Conservation (phyloP, 2,329 filamentous ascomycete species). For the Calycina herbarum region DNA sequence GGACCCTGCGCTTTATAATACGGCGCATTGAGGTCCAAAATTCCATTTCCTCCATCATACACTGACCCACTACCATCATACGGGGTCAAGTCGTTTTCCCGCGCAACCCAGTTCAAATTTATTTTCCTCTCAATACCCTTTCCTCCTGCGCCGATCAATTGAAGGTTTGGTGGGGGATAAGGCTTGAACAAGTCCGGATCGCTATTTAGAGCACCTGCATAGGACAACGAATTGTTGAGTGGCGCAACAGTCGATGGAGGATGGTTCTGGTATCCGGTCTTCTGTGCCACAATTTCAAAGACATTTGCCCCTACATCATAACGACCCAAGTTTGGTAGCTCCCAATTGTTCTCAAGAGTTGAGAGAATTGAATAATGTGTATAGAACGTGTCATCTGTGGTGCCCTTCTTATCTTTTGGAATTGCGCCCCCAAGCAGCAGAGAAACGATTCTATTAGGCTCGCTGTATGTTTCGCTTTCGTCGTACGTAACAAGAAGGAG, state of each 20-base stretch:
- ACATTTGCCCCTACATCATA: slow-evolving; percentile 45
- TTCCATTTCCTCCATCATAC: slow-evolving; percentile 43
- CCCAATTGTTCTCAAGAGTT: slow-evolving; percentile 46
- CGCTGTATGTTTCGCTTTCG: slow-evolving; percentile 53
- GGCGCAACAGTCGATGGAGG: slow-evolving; percentile 37
- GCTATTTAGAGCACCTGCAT: slow-evolving; percentile 43
- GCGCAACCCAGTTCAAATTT: slow-evolving; percentile 10
- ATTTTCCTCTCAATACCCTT: slow-evolving; percentile 41
- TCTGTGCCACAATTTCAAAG: slow-evolving; percentile 34
- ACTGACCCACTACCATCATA: slow-evolving; percentile 48
- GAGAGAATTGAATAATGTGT: slow-evolving; percentile 47
- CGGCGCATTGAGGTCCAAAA: slow-evolving; percentile 38
- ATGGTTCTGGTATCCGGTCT: slow-evolving; percentile 35
- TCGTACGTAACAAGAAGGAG: slow-evolving; percentile 60
- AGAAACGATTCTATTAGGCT: slow-evolving; percentile 54
- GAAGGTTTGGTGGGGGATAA: slow-evolving; percentile 45
- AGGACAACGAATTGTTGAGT: slow-evolving; percentile 48
- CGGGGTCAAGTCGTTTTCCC: slow-evolving; percentile 38
- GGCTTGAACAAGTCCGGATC: slow-evolving; percentile 36
- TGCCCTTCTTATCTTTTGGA: slow-evolving; percentile 47
- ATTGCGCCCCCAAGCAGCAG: slow-evolving; percentile 57
- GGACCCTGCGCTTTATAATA: slow-evolving; percentile 41
- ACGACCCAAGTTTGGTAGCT: slow-evolving; percentile 43
- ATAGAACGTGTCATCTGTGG: slow-evolving; percentile 51
- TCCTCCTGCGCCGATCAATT: slow-evolving; percentile 46